Percentiles rank a stretch among this genome's conserved stretches.
phyloP scores from a whole-genome alignment of 2,329 filamentous ascomycete species.

The Alternaria hordeiaustralica region DNA sequence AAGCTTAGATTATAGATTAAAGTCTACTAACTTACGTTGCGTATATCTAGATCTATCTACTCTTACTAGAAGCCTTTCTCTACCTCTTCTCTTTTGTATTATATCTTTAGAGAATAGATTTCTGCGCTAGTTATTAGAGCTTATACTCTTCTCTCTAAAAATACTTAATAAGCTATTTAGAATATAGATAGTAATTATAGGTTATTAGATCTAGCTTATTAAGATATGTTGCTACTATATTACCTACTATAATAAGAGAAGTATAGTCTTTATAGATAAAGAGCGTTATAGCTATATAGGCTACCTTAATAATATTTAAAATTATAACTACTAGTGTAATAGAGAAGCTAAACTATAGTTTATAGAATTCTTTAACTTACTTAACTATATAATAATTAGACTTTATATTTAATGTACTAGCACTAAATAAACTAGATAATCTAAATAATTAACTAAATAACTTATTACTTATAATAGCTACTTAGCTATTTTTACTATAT shows the following conservation, averaged over 20 bases:
- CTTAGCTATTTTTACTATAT: no score
- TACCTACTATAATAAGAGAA: conserved; percentile 29
- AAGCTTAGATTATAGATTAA: not conserved
- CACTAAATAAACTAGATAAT: no score
- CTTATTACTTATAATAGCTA: no score
- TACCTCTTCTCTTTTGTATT: not conserved
- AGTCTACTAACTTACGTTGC: not conserved
- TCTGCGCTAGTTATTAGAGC: not conserved
- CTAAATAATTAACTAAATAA: no score
- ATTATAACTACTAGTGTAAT: conserved; percentile 23
- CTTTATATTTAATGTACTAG: no score
- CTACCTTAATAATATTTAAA: conserved; percentile 13
- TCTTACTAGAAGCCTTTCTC: not conserved
- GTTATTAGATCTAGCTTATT: conserved; percentile 23
- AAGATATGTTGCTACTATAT: conserved; percentile 29
- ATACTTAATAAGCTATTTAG: not conserved
- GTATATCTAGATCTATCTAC: not conserved
- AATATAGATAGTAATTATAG: conserved; percentile 6
- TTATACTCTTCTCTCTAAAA: not conserved
- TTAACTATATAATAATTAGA: no score
- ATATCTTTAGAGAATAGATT: not conserved
- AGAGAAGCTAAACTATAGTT: conserved; percentile 34
- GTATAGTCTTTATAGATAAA: conserved; percentile 10
- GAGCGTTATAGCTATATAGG: conserved; percentile 17
- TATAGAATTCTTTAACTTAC: conserved; percentile 26